Evolutionary conservation across 2,329 filamentous ascomycete genomes (phyloP), one percentile per base, ranked within the genome.

Genomic region (Colletotrichum noveboracense): DNA sequence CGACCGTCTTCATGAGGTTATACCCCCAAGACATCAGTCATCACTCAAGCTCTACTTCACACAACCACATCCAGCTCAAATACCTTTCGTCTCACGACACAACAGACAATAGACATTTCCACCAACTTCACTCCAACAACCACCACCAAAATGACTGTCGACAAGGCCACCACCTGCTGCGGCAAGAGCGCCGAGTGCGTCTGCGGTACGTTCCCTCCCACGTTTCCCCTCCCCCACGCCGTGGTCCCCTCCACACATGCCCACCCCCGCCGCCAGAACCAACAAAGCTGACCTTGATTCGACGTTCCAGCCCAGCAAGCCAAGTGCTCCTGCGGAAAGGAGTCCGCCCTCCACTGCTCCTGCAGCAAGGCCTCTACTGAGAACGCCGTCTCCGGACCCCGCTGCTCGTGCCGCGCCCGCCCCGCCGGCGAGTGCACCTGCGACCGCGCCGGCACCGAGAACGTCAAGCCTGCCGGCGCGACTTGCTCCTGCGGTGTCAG

Each of bases 251-350:
- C 18, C 28, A 32, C 64, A 26, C n/a, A 24, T 48, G 2, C 34
- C 65, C 21, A n/a, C 9, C 32, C 30, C 21, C 34, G 21, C 9
- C 24, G 7, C 24, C 24, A 26, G 10, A 66, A 30, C 56, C 73
- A 60, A 36, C 6, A 24, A 58, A 43, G 24, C 74, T 76, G 34
- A 76, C 65, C 21, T n/a, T 36, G 9, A 38, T 52, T 13, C 10
- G 43, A 60, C 30, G 30, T 18, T 7, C 71, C 69, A 91, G 92
- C 91, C 79, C 85, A 91, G 80, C 89, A 93, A 85, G 92, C 92
- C 10, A 93, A 89, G 76, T 98, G 96, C 91, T 97, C 95, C 18
- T 98, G 96, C 84, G 96, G 96, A 82, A 93, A 98, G 88, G 91
- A 97, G 83, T 91, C 93, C 6, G 96, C 96, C 66, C 92, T 98